A percentile compares a stretch with the other conserved stretches of the same genome.
Conservation (phyloP, 345 rosid genomes). For the Moricandia moricandioides region DNA sequence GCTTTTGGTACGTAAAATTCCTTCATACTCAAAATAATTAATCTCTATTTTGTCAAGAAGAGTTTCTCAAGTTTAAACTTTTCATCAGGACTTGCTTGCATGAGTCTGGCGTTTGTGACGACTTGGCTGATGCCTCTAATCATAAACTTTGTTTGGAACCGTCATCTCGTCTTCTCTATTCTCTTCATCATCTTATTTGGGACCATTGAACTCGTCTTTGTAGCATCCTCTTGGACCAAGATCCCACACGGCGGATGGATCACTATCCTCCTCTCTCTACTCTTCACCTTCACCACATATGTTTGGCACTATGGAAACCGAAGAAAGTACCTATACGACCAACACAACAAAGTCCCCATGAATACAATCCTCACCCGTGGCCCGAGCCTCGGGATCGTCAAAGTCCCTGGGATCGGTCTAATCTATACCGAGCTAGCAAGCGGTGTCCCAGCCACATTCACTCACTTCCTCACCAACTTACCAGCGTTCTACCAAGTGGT, state of each 20-base stretch:
- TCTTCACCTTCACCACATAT: conserved; percentile 51
- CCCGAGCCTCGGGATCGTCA: conserved; percentile 79
- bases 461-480: conserved; percentile 74
- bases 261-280: conserved; percentile 54
- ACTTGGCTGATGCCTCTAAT: not conserved
- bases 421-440: conserved; percentile 75
- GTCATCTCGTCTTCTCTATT: conserved; percentile 25
- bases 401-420: conserved; percentile 92
- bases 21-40: not conserved
- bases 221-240: conserved; percentile 44
- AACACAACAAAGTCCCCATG: conserved; percentile 77
- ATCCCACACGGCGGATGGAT: conserved; percentile 82
- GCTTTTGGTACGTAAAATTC: conserved; percentile 67
- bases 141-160: not conserved
- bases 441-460: conserved; percentile 77
- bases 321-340: conserved; percentile 72
- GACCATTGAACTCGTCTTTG: not conserved
- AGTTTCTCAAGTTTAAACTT: not conserved
- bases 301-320: conserved; percentile 83
- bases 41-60: not conserved
- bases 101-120: not conserved
- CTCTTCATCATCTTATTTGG: conserved; percentile 2
- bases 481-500: conserved; percentile 92
- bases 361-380: conserved; percentile 75
- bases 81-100: conserved; percentile 6